These are phyloP conservation scores for Kwoniella sp. DNA, from an alignment of 768 basidiomycete genomes.

Conservation along the genomic window DNA sequence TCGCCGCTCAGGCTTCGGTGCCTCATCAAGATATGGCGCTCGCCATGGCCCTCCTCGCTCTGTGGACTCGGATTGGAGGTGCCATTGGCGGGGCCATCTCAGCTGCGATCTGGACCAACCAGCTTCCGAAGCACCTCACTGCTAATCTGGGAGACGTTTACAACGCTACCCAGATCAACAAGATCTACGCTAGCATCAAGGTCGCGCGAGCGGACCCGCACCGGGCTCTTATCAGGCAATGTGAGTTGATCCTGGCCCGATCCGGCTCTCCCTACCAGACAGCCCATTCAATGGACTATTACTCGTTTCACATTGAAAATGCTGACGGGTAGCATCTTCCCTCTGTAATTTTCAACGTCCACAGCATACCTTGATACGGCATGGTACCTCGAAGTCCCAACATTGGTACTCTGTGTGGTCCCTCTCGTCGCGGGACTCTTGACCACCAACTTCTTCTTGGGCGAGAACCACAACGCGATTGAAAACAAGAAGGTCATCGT, in stretches of 20 bases:
- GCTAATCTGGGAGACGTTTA: background rate
- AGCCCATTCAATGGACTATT: background rate
- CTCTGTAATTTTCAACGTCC: no score
- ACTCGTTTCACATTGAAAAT: background rate
- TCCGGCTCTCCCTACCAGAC: background rate
- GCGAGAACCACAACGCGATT: slow-evolving; percentile 52
- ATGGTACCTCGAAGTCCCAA: slow-evolving; percentile 17
- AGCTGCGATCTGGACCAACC: slow-evolving; percentile 37
- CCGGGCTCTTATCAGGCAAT: background rate
- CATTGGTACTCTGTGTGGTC: slow-evolving; percentile 49
- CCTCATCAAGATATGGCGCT: slow-evolving; percentile 55
- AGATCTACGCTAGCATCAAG: slow-evolving; percentile 11
- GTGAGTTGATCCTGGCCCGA: background rate
- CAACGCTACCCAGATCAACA: slow-evolving; percentile 8
- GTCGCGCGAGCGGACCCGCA: slow-evolving; percentile 2
- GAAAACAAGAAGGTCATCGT: slow-evolving; percentile 43
- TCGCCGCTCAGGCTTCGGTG: slow-evolving; percentile 54
- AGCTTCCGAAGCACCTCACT: slow-evolving; percentile 24
- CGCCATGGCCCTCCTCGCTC: slow-evolving; percentile 50
- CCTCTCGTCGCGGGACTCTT: slow-evolving; percentile 48
- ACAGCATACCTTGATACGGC: slow-evolving; percentile 9
- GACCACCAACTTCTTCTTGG: slow-evolving; percentile 53
- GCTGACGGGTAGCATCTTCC: no score
- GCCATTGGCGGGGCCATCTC: slow-evolving; percentile 53
- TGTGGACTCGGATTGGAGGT: slow-evolving; percentile 57